Percentiles rank a stretch among this genome's conserved stretches.
Conservation (phyloP, 345 rosid genomes). For the Bruguiera sexangula region DNA sequence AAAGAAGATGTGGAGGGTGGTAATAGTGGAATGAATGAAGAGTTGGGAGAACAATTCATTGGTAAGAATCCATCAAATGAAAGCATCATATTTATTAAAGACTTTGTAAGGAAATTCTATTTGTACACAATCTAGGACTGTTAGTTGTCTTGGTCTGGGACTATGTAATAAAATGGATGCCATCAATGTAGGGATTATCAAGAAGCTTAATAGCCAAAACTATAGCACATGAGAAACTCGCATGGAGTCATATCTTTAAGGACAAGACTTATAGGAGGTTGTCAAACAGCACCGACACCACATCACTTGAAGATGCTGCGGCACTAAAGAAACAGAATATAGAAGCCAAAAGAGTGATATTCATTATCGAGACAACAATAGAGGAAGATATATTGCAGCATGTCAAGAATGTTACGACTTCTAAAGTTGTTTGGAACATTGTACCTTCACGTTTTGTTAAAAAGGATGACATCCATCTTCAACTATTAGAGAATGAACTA, state of each 20-base stretch:
- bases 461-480: background rate
- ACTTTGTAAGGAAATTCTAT: too few relatives aligned
- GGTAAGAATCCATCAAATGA: slow-evolving; percentile 23
- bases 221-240: background rate
- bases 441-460: background rate
- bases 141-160: too few relatives aligned
- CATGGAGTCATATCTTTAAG: background rate
- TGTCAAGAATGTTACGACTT: background rate
- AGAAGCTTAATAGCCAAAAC: slow-evolving; percentile 6
- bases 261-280: background rate
- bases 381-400: background rate
- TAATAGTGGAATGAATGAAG: slow-evolving; percentile 8
- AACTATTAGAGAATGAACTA: background rate
- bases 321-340: too few relatives aligned
- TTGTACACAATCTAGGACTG: too few relatives aligned
- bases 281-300: background rate
- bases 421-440: background rate
- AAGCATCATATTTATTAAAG: background rate
- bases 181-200: background rate
- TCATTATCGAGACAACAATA: too few relatives aligned
- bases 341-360: too few relatives aligned
- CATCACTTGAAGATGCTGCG: background rate
- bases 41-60: slow-evolving; percentile 34
- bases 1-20: slow-evolving; percentile 27
- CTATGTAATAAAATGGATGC: too few relatives aligned